Evolutionary conservation across 768 basidiomycete species (phyloP), one percentile per base, ranked within the genome.

Genomic region (Gyrodon lividus): DNA sequence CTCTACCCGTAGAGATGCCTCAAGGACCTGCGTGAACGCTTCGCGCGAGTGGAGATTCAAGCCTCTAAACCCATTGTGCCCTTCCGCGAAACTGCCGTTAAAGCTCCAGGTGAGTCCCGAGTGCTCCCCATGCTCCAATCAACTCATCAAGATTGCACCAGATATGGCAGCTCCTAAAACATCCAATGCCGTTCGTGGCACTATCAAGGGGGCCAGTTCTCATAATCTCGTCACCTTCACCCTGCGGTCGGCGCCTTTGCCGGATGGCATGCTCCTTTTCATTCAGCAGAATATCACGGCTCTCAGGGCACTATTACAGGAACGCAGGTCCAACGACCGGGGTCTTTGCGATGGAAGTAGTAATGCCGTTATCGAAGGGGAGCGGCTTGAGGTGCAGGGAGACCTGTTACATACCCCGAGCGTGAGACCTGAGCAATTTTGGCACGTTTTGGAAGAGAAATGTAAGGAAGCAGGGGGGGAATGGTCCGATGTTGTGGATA

Each of bases 21-120:
- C 38, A 96, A 93, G 70, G 97, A 98, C 68, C 74, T 99, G n/a
- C 81, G 89, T 19, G 97, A 98, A 67, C 79, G 97, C 31, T 98
- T 98, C 68, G 96, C 97, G 2, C 81, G 84, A 53, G 84, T 98
- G 30, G 92, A 92, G 42, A 94, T 99, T 26, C 92, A 94, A 59
- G 86, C 88, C 2, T 98, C 95, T 1, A 85, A 93, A 60, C 94
- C 95, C 0, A 98, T 98, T 51, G 97, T 99, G 3, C 97, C 97
- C 10, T 99, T 98, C 75, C 81, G 97, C 35, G 97, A 98, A 70
- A 98, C 97, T 0, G 90, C 92, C 0, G 80, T 96, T 13, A 88
- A 83, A 59, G 92, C 77, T 3, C 63, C 77, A 60, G 92, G 92
- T 90, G 63, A 60, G 55, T 34, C 26, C 43, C 22, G 26, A 38